Evolutionary conservation across 768 basidiomycete genomes (phyloP).

Genomic region (Rossbeevera mucosa): DNA sequence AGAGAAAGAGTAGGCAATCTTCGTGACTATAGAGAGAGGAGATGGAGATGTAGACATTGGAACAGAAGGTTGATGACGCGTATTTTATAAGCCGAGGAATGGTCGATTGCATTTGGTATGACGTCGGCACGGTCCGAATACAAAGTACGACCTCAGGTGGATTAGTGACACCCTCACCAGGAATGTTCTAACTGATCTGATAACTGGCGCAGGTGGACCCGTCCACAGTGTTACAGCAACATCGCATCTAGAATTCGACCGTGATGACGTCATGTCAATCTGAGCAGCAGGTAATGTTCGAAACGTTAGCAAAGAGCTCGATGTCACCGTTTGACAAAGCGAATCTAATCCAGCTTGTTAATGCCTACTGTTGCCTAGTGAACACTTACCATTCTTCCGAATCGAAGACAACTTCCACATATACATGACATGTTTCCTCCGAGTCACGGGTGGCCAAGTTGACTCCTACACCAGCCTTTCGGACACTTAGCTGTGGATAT

Average conservation of each 20-base stretch:
- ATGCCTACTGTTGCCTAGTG: too few relatives aligned
- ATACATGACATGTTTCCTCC: neutral
- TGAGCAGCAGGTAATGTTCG: too few relatives aligned
- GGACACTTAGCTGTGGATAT: neutral
- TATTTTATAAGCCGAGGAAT: slow-evolving; percentile 15
- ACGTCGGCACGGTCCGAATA: slow-evolving; percentile 9
- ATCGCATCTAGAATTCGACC: neutral
- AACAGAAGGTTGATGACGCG: neutral
- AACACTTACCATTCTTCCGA: too few relatives aligned
- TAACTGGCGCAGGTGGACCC: neutral
- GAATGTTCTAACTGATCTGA: neutral
- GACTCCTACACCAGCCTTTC: neutral
- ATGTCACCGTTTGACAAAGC: neutral
- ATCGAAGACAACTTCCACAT: neutral
- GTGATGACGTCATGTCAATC: neutral
- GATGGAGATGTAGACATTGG: slow-evolving; percentile 5
- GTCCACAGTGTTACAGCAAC: neutral
- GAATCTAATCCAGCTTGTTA: neutral
- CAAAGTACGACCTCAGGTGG: neutral
- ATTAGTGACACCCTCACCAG: neutral
- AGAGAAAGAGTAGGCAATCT: too few relatives aligned
- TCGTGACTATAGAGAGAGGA: too few relatives aligned
- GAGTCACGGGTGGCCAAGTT: neutral
- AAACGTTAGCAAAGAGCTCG: neutral
- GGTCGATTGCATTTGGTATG: slow-evolving; percentile 7